A percentile compares a stretch with the other conserved stretches of the same genome.
Conservation (phyloP, 2,329 filamentous ascomycete species). For the Fusarium sp. region DNA sequence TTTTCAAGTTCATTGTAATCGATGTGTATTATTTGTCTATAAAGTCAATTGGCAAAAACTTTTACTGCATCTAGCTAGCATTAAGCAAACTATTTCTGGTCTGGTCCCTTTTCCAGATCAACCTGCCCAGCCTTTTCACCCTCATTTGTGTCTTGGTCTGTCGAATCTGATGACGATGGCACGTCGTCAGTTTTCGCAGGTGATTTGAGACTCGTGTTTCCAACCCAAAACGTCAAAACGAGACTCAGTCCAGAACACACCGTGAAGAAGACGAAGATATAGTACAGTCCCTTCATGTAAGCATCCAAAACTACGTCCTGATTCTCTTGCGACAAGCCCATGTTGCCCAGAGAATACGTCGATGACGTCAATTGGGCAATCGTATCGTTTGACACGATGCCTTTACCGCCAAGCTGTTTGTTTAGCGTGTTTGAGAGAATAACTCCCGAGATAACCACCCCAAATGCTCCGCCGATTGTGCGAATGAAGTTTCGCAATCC, state of each 20-base stretch:
- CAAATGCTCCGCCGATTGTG: slow-evolving; percentile 17
- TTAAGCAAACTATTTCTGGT: background rate
- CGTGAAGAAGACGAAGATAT: background rate
- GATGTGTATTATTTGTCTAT: too few species aligned
- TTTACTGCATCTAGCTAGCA: background rate
- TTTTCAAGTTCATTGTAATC: accelerated
- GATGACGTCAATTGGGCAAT: slow-evolving; percentile 2
- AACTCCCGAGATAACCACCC: background rate
- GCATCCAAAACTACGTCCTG: background rate
- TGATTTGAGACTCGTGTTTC: slow-evolving; percentile 4
- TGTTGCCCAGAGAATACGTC: background rate
- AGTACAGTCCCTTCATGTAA: background rate
- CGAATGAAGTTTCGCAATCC: slow-evolving; percentile 2
- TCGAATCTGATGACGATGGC: background rate
- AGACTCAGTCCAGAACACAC: background rate
- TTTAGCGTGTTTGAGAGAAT: background rate
- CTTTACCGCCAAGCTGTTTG: background rate
- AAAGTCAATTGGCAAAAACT: background rate
- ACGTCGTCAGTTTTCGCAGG: accelerated
- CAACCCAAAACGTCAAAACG: slow-evolving; percentile 2
- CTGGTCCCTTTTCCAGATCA: background rate
- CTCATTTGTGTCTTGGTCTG: background rate
- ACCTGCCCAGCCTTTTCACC: background rate
- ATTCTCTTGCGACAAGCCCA: background rate
- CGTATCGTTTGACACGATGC: background rate